These are phyloP conservation scores for Kodamaea restingae DNA, from an alignment of 805 yeast genomes.

Conservation along the genomic window DNA sequence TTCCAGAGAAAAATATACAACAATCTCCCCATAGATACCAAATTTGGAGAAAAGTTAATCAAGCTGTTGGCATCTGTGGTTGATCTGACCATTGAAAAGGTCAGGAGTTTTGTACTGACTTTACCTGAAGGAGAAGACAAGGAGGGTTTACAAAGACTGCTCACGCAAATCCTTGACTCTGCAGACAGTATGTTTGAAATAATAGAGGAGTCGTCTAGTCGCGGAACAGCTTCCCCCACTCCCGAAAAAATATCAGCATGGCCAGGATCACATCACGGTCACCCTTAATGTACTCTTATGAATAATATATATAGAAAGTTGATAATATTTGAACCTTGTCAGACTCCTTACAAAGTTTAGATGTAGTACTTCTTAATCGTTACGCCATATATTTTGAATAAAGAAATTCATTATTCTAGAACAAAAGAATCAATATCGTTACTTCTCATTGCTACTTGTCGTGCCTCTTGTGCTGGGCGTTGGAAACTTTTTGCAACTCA, in stretches of 20 bases:
- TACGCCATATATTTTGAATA: no score
- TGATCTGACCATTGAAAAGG: conserved; percentile 22
- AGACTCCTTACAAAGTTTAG: no score
- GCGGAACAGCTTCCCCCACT: conserved; percentile 26
- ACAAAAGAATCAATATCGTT: background rate
- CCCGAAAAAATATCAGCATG: conserved; percentile 48
- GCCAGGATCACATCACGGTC: conserved; percentile 70
- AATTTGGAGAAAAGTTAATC: conserved; percentile 45
- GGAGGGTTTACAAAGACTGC: conserved; percentile 15
- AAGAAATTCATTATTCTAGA: no score
- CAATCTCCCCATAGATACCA: conserved; percentile 51
- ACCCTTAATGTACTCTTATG: conserved; percentile 35
- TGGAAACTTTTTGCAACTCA: conserved; percentile 54
- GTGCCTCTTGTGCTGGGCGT: conserved; percentile 32
- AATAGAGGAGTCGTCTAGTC: conserved; percentile 16
- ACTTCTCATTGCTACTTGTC: background rate
- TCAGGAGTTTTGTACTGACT: conserved; percentile 18
- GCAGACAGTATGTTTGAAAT: conserved; percentile 15
- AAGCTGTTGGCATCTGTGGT: conserved; percentile 29
- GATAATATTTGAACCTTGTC: no score
- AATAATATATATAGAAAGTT: no score
- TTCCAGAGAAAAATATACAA: conserved; percentile 39
- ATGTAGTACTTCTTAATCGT: no score
- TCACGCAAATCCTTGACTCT: conserved; percentile 12
- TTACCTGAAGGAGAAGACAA: conserved; percentile 16